Evolutionary conservation across 108 stramenopile genomes (phyloP).

Genomic region (Aurantiochytrium sp.): DNA sequence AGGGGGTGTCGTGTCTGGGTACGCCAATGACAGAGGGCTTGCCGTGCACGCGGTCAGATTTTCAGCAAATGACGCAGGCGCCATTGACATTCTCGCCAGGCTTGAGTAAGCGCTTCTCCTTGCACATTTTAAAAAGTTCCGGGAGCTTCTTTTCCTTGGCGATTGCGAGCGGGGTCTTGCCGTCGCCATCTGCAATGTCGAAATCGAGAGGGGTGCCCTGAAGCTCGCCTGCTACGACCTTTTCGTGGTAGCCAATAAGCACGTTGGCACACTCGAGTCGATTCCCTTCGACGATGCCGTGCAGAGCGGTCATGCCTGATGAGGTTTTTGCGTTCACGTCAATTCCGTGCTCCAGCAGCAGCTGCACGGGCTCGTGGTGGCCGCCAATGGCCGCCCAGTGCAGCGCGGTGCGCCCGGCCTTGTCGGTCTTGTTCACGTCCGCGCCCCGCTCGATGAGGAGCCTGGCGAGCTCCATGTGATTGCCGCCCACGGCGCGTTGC

Average conservation of each 20-base stretch:
- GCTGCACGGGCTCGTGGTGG: constrained; percentile 39
- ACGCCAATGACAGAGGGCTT: not conserved
- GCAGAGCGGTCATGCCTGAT: constrained; percentile 43
- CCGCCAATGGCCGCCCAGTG: constrained; percentile 51
- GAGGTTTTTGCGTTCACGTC: constrained; percentile 37
- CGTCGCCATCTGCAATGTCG: constrained; percentile 32
- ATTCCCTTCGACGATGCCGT: constrained; percentile 38
- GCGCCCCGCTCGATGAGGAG: constrained; percentile 40
- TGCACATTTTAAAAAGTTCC: constrained; percentile 37
- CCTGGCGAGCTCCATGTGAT: constrained; percentile 40
- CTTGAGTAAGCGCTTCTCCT: constrained; percentile 46
- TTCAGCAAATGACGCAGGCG: constrained; percentile 38
- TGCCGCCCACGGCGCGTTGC: constrained; percentile 49
- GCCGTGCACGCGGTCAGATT: not conserved
- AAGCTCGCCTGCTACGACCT: constrained; percentile 23
- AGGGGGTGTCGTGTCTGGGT: not conserved
- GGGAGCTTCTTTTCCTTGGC: constrained; percentile 37
- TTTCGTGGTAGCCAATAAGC: constrained; percentile 35
- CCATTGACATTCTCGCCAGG: constrained; percentile 30
- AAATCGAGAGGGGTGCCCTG: constrained; percentile 23
- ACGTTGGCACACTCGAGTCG: constrained; percentile 38
- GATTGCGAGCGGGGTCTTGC: constrained; percentile 38
- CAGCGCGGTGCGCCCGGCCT: constrained; percentile 46
- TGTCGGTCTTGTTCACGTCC: constrained; percentile 40
- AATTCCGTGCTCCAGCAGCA: constrained; percentile 32